phyloP scores from a whole-genome alignment of 2,329 filamentous ascomycete genomes.

The Colletotrichum scovillei region DNA sequence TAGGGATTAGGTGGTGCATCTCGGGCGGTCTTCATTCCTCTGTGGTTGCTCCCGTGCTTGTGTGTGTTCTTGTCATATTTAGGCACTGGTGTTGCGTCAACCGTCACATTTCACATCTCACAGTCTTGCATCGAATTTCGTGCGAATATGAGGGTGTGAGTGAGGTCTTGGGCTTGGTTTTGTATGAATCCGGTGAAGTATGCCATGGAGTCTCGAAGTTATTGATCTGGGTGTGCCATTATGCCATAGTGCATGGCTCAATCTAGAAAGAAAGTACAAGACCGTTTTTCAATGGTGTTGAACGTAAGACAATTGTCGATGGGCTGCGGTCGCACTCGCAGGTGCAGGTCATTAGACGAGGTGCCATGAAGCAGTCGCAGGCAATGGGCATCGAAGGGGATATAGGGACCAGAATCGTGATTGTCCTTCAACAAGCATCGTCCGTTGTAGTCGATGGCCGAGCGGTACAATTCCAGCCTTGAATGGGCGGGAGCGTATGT shows the following conservation, averaged over 20 bases:
- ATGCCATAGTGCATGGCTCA: background rate
- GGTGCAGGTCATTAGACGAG: background rate
- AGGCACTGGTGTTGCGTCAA: background rate
- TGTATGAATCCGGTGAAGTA: no score
- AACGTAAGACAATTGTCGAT: background rate
- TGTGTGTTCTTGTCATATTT: no score
- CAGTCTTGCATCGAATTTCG: background rate
- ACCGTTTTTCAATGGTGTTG: background rate
- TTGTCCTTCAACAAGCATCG: background rate
- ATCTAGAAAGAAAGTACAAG: no score
- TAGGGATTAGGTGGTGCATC: background rate
- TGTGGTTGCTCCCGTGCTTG: background rate
- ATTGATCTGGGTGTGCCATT: background rate
- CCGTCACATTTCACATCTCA: background rate
- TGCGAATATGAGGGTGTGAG: background rate
- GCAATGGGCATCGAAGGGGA: no score
- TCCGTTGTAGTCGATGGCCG: background rate
- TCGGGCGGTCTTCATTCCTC: background rate
- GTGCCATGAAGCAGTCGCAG: no score
- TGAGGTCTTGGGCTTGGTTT: no score
- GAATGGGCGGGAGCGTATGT: background rate
- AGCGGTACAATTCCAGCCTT: background rate
- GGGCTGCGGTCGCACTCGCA: background rate
- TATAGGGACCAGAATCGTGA: background rate
- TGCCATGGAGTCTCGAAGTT: background rate